phyloP scores from a whole-genome alignment of 441 rosid species.

The Raphanus hybrid region DNA sequence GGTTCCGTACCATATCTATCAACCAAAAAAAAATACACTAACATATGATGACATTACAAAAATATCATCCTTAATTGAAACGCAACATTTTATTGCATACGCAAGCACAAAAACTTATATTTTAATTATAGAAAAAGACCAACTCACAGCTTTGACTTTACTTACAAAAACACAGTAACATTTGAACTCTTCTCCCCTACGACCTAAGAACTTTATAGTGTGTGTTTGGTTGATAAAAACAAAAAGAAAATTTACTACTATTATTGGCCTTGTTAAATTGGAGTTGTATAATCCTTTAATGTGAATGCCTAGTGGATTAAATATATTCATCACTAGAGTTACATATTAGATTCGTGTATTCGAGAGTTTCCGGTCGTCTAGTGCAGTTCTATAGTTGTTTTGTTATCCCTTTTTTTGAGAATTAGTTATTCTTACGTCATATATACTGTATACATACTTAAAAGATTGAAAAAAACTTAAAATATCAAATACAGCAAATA shows the following conservation, averaged over 20 bases:
- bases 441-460: neutral
- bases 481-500: slow-evolving; percentile 13
- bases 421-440: slow-evolving; percentile 8
- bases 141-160: neutral
- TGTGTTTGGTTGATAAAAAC: neutral
- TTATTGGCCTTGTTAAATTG: too few species aligned
- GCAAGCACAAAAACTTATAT: neutral
- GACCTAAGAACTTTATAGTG: neutral
- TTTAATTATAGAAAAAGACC: neutral
- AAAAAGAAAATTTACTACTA: too few species aligned
- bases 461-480: neutral
- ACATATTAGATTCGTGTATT: neutral
- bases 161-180: neutral
- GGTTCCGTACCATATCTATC: neutral
- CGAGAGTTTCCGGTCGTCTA: slow-evolving; percentile 9
- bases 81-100: neutral
- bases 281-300: neutral
- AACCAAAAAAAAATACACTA: neutral
- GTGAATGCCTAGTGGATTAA: neutral
- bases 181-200: neutral
- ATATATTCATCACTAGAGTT: neutral
- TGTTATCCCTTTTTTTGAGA: too few species aligned
- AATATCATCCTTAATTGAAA: too few species aligned
- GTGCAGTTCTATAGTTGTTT: neutral
- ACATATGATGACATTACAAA: neutral